phyloP scores from a whole-genome alignment of 371 early-diverging fungal genomes.

The Mucor ambiguus region DNA sequence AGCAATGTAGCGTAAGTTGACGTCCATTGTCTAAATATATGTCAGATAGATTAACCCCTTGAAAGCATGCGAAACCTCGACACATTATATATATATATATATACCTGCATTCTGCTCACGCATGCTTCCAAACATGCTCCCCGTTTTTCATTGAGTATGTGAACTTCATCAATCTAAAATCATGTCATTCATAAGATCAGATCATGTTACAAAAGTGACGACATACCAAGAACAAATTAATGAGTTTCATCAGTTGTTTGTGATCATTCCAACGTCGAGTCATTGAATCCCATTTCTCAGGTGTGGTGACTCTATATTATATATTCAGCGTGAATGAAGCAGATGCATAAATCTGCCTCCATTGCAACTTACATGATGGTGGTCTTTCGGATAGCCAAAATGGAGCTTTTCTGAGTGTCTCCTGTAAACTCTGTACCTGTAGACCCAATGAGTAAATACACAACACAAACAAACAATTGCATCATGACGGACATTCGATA shows the following conservation, averaged over 20 bases:
- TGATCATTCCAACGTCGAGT: slow-evolving; percentile 64
- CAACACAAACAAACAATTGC: not conserved
- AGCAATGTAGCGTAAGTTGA: slow-evolving; percentile 55
- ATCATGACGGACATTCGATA: slow-evolving; percentile 46
- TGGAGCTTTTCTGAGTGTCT: slow-evolving; percentile 59
- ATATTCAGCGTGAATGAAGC: not conserved
- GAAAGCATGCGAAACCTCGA: not conserved
- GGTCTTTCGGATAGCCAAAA: slow-evolving; percentile 36
- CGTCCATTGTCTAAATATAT: slow-evolving; percentile 29
- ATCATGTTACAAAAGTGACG: not conserved
- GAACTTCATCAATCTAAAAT: slow-evolving; percentile 58
- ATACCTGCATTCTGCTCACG: slow-evolving; percentile 54
- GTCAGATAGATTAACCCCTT: not conserved
- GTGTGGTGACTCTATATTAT: slow-evolving; percentile 64
- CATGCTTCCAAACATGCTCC: slow-evolving; percentile 59
- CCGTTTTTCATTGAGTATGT: slow-evolving; percentile 51
- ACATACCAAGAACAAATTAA: slow-evolving; percentile 48
- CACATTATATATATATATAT: no score
- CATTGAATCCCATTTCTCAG: slow-evolving; percentile 83
- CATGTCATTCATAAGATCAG: not conserved
- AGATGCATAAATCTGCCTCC: not conserved
- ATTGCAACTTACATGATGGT: slow-evolving; percentile 34
- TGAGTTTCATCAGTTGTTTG: slow-evolving; percentile 33
- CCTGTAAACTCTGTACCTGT: slow-evolving; percentile 77
- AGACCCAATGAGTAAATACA: not conserved